phyloP scores from a whole-genome alignment of 495 filamentous ascomycete genomes.

The Amniculicola lignicola region DNA sequence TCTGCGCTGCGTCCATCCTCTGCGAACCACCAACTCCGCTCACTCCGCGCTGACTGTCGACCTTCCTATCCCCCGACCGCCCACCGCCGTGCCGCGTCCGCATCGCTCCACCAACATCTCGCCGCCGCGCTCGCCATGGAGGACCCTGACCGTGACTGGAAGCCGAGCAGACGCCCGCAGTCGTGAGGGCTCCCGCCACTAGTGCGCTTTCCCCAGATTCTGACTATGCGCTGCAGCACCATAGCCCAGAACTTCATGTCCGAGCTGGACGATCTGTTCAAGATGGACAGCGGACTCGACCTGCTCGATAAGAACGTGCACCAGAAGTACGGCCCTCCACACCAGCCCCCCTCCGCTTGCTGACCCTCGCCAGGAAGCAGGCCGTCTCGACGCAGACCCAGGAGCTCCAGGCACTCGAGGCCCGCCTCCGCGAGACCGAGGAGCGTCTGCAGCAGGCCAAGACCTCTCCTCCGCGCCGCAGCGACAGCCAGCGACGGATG shows the following conservation, averaged over 20 bases:
- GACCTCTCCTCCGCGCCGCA: slow-evolving; percentile 23
- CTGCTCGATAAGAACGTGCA: slow-evolving; percentile 74
- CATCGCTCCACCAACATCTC: background rate
- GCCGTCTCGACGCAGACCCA: slow-evolving; percentile 67
- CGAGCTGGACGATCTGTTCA: slow-evolving; percentile 82
- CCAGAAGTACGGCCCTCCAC: slow-evolving; percentile 64
- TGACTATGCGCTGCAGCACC: slow-evolving; percentile 54
- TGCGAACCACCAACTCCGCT: background rate
- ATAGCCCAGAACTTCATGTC: slow-evolving; percentile 83
- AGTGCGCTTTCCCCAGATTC: slow-evolving; percentile 6
- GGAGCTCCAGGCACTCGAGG: slow-evolving; percentile 83
- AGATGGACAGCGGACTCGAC: slow-evolving; percentile 69
- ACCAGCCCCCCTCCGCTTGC: slow-evolving; percentile 22
- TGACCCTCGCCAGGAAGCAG: slow-evolving; percentile 58
- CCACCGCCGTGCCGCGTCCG: background rate
- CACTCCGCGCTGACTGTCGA: background rate
- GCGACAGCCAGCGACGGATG: slow-evolving; percentile 23
- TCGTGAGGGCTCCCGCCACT: slow-evolving; percentile 52
- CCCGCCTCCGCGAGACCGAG: slow-evolving; percentile 79
- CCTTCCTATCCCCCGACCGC: background rate
- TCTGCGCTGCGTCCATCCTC: slow-evolving; percentile 11
- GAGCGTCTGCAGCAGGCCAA: slow-evolving; percentile 60
- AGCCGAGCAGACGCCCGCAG: slow-evolving; percentile 73
- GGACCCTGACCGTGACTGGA: slow-evolving; percentile 62
- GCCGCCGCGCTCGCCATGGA: slow-evolving; percentile 18